Evolutionary conservation across 371 early-diverging fungal species (phyloP), one percentile per base, ranked within the genome.

Genomic region (Lichtheimia corymbifera): DNA sequence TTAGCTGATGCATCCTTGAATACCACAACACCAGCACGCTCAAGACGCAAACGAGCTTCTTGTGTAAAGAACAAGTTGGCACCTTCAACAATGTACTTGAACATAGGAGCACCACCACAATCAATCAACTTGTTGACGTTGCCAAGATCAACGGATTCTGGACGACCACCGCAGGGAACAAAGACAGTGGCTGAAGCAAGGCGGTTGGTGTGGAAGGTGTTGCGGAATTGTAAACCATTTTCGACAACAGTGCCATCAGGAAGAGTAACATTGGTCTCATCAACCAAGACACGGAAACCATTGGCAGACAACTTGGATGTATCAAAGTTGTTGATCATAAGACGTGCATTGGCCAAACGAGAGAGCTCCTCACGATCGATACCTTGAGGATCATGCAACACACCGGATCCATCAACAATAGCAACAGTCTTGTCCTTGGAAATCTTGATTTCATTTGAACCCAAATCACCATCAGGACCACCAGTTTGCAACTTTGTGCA

Each of bases 1-100:
- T 98, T 98, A 61, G 98, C 97, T 2, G 96, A 96, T 11, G 98
- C 97, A 74, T 98, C 98, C 84, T 98, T 98, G 88, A 96, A 95
- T 64, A 97, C 87, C 41, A 95, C 79, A 49, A 88, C 90, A 55
- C 98, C 98, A 40, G 93, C 89, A 74, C 94, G 93, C 66, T 98
- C 98, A 25, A 98, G 84, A 28, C 93, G 91, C 50, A 97, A 85
- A 76, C 98, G 94, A 11, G 98, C 98, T 70, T 97, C 98, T 74
- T 94, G 98, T 0, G 98, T 98, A 65, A 98, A 93, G 91, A 98
- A 98, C 63, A 98, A 77, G 82, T 98, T 98, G 73, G 98, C 98
- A 65, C 98, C 98, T 74, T 98, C 98, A 28, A 97, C 97, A 73
- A 98, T 89, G 78, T 96, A 98, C 85, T 98, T 98, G 91, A 95